phyloP scores from a whole-genome alignment of 164 flowering plant species.

The Cinnamomum micranthum region DNA sequence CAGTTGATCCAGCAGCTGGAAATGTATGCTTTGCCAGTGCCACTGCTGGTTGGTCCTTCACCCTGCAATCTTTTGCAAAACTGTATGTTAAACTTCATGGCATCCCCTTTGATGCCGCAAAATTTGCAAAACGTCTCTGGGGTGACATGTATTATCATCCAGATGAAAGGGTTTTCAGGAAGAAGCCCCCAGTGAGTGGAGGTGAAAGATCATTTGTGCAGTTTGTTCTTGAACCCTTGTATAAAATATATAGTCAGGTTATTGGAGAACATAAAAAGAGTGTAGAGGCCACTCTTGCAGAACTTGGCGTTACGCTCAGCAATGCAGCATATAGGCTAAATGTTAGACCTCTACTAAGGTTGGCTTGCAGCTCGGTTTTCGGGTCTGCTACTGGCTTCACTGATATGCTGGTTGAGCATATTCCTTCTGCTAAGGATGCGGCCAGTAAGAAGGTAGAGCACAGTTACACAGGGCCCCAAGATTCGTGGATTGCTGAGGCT shows the following conservation, averaged over 20 bases:
- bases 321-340: conserved; percentile 89
- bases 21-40: conserved; percentile 99
- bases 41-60: conserved; percentile 97
- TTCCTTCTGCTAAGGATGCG: conserved; percentile 91
- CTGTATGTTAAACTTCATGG: conserved; percentile 93
- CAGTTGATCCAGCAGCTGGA: conserved; percentile 85
- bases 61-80: conserved; percentile 94
- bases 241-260: conserved; percentile 95
- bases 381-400: conserved; percentile 97
- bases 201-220: conserved; percentile 95
- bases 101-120: conserved; percentile 76
- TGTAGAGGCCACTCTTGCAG: conserved; percentile 90
- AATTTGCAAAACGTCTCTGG: conserved; percentile 95
- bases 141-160: conserved; percentile 88
- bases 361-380: conserved; percentile 96
- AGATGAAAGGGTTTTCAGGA: conserved; percentile 61
- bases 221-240: conserved; percentile 94
- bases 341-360: conserved; percentile 85
- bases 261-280: conserved; percentile 98
- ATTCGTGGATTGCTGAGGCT: conserved; percentile 55
- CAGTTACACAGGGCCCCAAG: conserved; percentile 79
- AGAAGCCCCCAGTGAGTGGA: conserved; percentile 70
- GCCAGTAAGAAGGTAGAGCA: conserved; percentile 81
- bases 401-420: conserved; percentile 92
- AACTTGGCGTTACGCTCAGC: conserved; percentile 89